phyloP scores from a whole-genome alignment of 768 basidiomycete genomes.

The Phylloporus sp. region DNA sequence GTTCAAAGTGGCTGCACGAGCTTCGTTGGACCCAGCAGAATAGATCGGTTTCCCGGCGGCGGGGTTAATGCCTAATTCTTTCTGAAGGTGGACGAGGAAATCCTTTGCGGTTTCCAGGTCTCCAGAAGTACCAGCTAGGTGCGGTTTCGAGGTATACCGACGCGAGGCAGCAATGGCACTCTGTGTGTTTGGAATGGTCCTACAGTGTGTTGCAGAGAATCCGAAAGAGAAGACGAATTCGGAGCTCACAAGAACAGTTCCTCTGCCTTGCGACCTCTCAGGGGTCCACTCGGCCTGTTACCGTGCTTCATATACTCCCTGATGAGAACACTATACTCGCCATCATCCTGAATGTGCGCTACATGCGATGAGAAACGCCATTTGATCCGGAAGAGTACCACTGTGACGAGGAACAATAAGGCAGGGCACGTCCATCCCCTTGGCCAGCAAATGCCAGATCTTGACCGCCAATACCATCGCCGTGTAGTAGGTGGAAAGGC shows the following conservation, averaged over 20 bases:
- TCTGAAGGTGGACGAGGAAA: conserved; percentile 50
- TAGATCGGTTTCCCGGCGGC: conserved; percentile 41
- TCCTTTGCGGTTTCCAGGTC: conserved; percentile 57
- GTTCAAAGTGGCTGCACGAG: conserved; percentile 49
- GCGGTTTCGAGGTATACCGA: conserved; percentile 50
- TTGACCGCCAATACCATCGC: neutral
- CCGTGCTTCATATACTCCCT: conserved; percentile 19
- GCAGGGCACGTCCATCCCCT: conserved; percentile 15
- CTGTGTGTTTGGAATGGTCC: conserved; percentile 48
- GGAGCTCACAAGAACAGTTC: conserved; percentile 42
- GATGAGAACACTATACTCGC: conserved; percentile 12
- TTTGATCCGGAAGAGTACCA: conserved; percentile 13
- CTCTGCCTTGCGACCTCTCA: conserved; percentile 40
- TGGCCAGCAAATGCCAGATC: neutral
- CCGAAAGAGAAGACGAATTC: neutral
- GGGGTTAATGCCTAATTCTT: conserved; percentile 41
- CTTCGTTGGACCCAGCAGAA: conserved; percentile 52
- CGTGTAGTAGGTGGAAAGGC: conserved; percentile 15
- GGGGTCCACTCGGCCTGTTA: conserved; percentile 13
- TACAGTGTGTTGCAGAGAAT: conserved; percentile 15
- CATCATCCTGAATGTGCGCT: conserved; percentile 7
- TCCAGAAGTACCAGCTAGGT: conserved; percentile 54
- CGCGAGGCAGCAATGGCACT: conserved; percentile 51
- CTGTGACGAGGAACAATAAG: conserved; percentile 8
- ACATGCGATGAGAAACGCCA: neutral